phyloP scores from a whole-genome alignment of 768 basidiomycete genomes.

The Podaxis sp. region DNA sequence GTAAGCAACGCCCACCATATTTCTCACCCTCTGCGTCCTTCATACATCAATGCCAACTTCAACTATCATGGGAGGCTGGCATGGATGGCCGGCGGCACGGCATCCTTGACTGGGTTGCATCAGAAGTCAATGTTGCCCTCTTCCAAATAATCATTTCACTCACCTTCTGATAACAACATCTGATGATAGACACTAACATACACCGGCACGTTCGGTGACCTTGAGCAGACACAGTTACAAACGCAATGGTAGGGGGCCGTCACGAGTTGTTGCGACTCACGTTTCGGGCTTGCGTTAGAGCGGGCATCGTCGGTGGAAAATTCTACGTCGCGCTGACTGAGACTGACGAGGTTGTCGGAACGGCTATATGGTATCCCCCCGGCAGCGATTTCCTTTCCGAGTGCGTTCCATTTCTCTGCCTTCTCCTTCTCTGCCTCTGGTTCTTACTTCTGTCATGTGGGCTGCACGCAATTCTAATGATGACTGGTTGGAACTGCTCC shows the following conservation, averaged over 20 bases:
- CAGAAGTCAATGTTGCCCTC: no score
- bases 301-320: background rate
- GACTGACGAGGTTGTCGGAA: background rate
- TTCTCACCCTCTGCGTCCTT: background rate
- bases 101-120: no score
- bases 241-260: background rate
- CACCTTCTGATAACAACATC: background rate
- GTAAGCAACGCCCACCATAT: background rate
- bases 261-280: background rate
- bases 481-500: no score
- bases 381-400: background rate
- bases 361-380: background rate
- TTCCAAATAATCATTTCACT: no score
- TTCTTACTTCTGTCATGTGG: background rate
- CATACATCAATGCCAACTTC: background rate
- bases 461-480: no score
- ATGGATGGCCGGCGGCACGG: no score
- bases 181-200: no score
- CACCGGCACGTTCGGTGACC: background rate
- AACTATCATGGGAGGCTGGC: background rate
- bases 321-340: background rate
- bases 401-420: background rate
- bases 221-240: background rate
- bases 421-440: background rate
- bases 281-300: background rate